phyloP scores from a whole-genome alignment of 2,329 filamentous ascomycete species.

The Chrysoporthe puriensis region DNA sequence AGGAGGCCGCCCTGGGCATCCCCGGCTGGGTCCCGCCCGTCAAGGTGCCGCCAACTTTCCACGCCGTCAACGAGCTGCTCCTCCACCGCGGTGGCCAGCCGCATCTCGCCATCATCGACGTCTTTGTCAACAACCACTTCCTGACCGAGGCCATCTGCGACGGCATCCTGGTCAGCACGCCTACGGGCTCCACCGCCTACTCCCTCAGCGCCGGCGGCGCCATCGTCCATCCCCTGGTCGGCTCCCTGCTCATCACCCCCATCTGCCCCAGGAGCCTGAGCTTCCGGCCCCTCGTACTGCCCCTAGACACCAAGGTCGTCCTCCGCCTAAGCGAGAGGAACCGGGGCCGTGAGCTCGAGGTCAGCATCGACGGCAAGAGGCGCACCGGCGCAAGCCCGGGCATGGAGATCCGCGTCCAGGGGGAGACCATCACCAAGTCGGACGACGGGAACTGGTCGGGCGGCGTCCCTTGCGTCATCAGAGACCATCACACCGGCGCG shows the following conservation, averaged over 20 bases:
- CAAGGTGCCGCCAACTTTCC: constrained; percentile 48
- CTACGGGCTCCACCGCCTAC: constrained; percentile 94
- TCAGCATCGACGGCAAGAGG: constrained; percentile 78
- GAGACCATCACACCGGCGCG: constrained; percentile 53
- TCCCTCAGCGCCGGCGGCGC: constrained; percentile 89
- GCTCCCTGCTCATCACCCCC: constrained; percentile 85
- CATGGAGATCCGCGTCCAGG: constrained; percentile 86
- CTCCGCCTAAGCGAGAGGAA: constrained; percentile 82
- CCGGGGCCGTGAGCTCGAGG: constrained; percentile 73
- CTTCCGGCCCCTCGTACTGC: constrained; percentile 88
- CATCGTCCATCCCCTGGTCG: constrained; percentile 92
- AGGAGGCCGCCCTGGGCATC: constrained; percentile 27
- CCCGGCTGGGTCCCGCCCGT: constrained; percentile 22
- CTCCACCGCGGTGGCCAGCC: constrained; percentile 89
- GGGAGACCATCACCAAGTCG: constrained; percentile 71
- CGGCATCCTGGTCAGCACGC: constrained; percentile 91
- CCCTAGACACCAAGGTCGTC: constrained; percentile 81
- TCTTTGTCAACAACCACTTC: constrained; percentile 86
- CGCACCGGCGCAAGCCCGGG: constrained; percentile 71
- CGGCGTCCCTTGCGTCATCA: constrained; percentile 90
- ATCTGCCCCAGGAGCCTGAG: constrained; percentile 92
- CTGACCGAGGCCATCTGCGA: constrained; percentile 94
- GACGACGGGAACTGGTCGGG: constrained; percentile 61
- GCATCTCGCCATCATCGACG: constrained; percentile 88
- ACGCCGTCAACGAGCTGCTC: constrained; percentile 92